Conservation (phyloP, 768 basidiomycete species). For the Phanerodontia chrysosporium region DNA sequence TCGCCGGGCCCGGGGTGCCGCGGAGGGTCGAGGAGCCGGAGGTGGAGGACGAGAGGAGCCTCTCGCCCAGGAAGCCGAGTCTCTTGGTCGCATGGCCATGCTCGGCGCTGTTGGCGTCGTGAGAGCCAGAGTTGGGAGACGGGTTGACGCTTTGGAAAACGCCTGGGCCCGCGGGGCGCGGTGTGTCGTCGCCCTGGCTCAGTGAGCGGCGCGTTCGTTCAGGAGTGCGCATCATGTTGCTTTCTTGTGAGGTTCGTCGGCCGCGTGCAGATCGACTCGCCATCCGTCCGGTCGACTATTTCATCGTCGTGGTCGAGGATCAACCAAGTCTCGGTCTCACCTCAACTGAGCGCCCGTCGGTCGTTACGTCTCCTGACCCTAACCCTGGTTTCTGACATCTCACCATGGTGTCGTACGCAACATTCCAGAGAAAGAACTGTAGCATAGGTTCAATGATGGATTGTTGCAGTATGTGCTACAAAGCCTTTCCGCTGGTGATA, state of each 20-base stretch:
- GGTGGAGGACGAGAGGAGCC: slow-evolving; percentile 17
- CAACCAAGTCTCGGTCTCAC: neutral
- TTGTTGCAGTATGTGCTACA: too few species aligned
- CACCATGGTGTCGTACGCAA: too few species aligned
- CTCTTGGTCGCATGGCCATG: slow-evolving; percentile 3
- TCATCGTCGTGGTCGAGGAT: slow-evolving; percentile 4
- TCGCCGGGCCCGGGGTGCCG: slow-evolving; percentile 16
- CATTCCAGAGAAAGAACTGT: neutral
- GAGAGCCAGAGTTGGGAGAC: neutral
- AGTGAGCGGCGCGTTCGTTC: slow-evolving; percentile 14
- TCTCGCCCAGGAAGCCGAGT: slow-evolving; percentile 18
- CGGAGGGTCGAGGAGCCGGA: slow-evolving; percentile 12
- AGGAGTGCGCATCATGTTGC: slow-evolving; percentile 9
- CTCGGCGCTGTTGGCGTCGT: neutral
- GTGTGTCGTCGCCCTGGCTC: slow-evolving; percentile 12
- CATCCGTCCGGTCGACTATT: slow-evolving; percentile 6
- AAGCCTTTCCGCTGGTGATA: too few species aligned
- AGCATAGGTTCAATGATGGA: too few species aligned
- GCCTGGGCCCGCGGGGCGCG: neutral
- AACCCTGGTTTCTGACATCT: neutral
- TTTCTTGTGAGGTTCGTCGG: slow-evolving; percentile 8
- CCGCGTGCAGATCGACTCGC: slow-evolving; percentile 13
- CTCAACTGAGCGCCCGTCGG: neutral
- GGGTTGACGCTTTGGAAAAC: neutral
- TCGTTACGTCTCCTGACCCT: neutral